A percentile compares a stretch with the other conserved stretches of the same genome.
Conservation (phyloP, 2,329 filamentous ascomycete genomes). For the Penicillium sp. region DNA sequence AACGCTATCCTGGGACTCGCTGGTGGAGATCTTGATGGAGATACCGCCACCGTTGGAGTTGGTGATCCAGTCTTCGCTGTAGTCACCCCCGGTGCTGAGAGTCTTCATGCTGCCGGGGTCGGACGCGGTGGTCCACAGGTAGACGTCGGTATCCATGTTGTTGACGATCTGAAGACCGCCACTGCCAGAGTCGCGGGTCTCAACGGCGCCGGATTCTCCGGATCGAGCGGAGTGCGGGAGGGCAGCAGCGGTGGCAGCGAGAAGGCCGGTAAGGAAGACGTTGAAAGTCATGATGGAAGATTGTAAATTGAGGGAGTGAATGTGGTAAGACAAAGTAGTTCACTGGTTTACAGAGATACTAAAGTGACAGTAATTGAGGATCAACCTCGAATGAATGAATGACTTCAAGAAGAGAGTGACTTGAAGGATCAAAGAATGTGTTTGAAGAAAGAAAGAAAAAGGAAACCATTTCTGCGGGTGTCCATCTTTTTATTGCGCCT, state of each 20-base stretch:
- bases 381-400: slow-evolving; percentile 6
- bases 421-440: slow-evolving; percentile 13
- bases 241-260: slow-evolving; percentile 20
- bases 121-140: slow-evolving; percentile 34
- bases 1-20: slow-evolving; percentile 14
- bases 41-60: slow-evolving; percentile 35
- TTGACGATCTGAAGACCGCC: slow-evolving; percentile 33
- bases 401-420: slow-evolving; percentile 13
- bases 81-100: slow-evolving; percentile 23
- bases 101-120: slow-evolving; percentile 25
- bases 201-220: slow-evolving; percentile 3
- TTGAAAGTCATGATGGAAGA: slow-evolving; percentile 16
- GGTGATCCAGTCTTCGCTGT: slow-evolving; percentile 30
- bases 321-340: not conserved
- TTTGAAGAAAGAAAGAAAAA: slow-evolving; percentile 1
- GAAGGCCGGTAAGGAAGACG: slow-evolving; percentile 20
- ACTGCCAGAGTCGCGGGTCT: slow-evolving; percentile 2
- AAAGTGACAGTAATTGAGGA: slow-evolving; percentile 9
- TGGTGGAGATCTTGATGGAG: slow-evolving; percentile 36
- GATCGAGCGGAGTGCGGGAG: slow-evolving; percentile 11
- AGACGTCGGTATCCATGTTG: slow-evolving; percentile 29
- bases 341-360: slow-evolving; percentile 2
- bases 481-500: not conserved
- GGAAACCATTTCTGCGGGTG: not conserved
- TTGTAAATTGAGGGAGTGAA: slow-evolving; percentile 6